Percentiles rank a stretch among this genome's conserved stretches.
phyloP scores from a whole-genome alignment of 2,329 filamentous ascomycete species.

The Claviceps lovelessii region DNA sequence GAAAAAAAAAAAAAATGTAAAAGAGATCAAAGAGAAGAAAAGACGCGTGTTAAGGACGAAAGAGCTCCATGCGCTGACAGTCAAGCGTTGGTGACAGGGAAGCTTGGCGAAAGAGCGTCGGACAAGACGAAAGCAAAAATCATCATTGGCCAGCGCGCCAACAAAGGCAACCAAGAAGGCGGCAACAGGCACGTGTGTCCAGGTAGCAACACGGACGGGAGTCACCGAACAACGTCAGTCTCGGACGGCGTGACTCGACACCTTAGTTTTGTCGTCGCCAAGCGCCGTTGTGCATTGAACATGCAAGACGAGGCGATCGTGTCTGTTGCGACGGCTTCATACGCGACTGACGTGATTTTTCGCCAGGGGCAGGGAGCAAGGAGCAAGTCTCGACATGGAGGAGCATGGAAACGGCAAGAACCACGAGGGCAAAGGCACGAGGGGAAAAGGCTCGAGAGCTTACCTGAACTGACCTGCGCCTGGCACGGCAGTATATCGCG shows the following conservation, averaged over 20 bases:
- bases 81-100: not conserved
- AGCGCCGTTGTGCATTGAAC: not conserved
- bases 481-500: not conserved
- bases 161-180: not conserved
- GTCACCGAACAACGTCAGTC: too few species aligned
- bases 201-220: not conserved
- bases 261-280: not conserved
- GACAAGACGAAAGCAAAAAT: not conserved
- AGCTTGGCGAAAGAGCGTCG: not conserved
- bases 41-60: not conserved
- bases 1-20: not conserved
- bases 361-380: not conserved
- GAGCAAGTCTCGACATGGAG: not conserved
- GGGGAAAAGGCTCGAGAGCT: not conserved
- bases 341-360: not conserved
- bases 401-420: not conserved
- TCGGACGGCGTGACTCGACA: too few species aligned
- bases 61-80: not conserved
- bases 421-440: too few species aligned
- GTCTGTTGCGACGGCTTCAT: not conserved
- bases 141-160: slow-evolving; percentile 4
- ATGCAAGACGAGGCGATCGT: not conserved
- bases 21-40: not conserved
- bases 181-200: slow-evolving; percentile 1
- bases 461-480: not conserved